A percentile compares a stretch with the other conserved stretches of the same genome.
Conservation (phyloP, 2,329 filamentous ascomycete genomes). For the Aspergillus ochraceoroseus region DNA sequence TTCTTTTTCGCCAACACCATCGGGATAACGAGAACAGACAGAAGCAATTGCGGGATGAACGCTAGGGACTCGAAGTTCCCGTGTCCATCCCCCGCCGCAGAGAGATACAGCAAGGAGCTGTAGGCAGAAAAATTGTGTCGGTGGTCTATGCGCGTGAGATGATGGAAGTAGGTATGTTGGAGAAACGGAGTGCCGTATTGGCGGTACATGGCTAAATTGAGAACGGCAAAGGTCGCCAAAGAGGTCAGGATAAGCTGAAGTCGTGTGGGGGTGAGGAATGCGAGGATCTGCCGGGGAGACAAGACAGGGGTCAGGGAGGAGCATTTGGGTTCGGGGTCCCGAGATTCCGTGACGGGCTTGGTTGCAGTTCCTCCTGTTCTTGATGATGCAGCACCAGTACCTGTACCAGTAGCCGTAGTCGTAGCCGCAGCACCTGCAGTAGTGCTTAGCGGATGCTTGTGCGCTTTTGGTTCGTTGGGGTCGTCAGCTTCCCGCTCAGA, state of each 20-base stretch:
- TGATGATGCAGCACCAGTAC: too few species aligned
- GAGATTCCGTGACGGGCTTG: slow-evolving; percentile 7
- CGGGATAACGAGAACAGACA: slow-evolving; percentile 72
- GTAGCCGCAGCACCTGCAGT: too few species aligned
- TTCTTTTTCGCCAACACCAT: slow-evolving; percentile 73
- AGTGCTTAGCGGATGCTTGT: too few species aligned
- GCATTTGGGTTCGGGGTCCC: slow-evolving; percentile 8
- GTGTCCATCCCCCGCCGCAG: slow-evolving; percentile 58
- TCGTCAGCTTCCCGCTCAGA: slow-evolving; percentile 17
- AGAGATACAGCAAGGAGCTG: slow-evolving; percentile 83
- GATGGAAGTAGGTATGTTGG: slow-evolving; percentile 86
- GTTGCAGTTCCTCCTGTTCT: too few species aligned
- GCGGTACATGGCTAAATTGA: slow-evolving; percentile 76
- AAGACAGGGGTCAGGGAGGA: slow-evolving; percentile 9
- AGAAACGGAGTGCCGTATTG: slow-evolving; percentile 77
- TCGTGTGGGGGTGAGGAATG: slow-evolving; percentile 40
- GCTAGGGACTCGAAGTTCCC: slow-evolving; percentile 67
- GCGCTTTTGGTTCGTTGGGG: too few species aligned
- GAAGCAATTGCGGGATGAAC: slow-evolving; percentile 79
- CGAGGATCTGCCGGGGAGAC: slow-evolving; percentile 14
- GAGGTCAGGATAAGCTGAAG: slow-evolving; percentile 52
- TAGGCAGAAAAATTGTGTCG: slow-evolving; percentile 98
- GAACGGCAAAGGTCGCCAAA: slow-evolving; percentile 63
- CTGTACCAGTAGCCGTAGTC: too few species aligned
- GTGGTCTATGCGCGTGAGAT: slow-evolving; percentile 88